Evolutionary conservation across 495 filamentous ascomycete species (phyloP), one percentile per base, ranked within the genome.

Genomic region (Pyrenopolyporus hunteri): DNA sequence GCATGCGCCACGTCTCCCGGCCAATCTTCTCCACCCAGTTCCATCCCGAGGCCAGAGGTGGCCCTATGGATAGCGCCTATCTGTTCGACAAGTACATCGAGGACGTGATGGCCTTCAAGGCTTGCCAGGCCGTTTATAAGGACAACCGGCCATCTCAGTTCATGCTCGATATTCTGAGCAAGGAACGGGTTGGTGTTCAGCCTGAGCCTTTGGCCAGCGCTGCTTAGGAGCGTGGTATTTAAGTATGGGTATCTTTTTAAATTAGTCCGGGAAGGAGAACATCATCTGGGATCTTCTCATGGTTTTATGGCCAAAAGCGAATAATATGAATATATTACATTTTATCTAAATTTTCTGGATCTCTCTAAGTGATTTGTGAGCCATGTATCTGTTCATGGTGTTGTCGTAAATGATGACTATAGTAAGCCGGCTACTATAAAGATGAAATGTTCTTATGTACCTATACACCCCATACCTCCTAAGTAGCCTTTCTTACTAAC

Each of bases 11-110:
- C 83, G 89, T 88, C 73, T 89, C 90, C 39, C 90, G 95, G 35
- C 95, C 94, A 28, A 98, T 98, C 72, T 98, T 98, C 83, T 91
- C 89, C 59, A 96, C 93, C 52, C 94, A 98, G 75, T 98, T 98
- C 85, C 94, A 98, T 71, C 94, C 94, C 29, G 94, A 98, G 76
- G 95, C 94, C 48, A 94, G 95, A 78, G 94, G 94, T 35, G 94
- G 95, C 48, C 94, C 94, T 19, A 85, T 95, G 70, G 94, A 98
- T 77, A 93, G 89, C 22, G 82, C 89, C 0, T 98, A 95, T 74
- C 83, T 98, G 39, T 98, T 98, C 71, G 94, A 98, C 75, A 89
- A 89, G 78, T 98, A 98, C 76, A 79, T 98, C 16, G 86, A 94
- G 70, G 92, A 88, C 60, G 92, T 97, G 14, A 80, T 83, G 73